These are phyloP conservation scores for Cylindrotheca fusiformis DNA, from an alignment of 108 stramenopile species.

Conservation along the genomic window DNA sequence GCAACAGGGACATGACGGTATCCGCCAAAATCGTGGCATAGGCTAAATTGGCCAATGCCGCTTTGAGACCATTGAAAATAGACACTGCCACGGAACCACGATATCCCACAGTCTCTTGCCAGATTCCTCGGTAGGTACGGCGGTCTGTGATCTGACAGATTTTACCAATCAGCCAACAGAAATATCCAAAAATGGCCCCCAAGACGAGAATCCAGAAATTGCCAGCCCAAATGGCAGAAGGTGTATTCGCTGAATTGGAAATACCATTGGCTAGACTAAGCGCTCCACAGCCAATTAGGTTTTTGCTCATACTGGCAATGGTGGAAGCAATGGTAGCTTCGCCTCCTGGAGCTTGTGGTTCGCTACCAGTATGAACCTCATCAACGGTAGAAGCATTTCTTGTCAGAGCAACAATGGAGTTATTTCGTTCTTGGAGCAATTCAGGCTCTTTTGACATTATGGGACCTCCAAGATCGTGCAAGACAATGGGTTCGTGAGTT, in stretches of 20 bases:
- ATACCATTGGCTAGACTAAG: conserved; percentile 71
- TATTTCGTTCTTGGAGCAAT: no score
- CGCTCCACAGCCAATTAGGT: conserved; percentile 77
- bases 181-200: conserved; percentile 75
- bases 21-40: no score
- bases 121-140: conserved; percentile 65
- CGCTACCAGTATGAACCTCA: no score
- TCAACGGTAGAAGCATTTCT: no score
- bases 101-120: conserved; percentile 52
- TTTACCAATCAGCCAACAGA: conserved; percentile 58
- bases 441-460: no score
- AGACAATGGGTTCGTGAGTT: no score
- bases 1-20: no score
- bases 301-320: conserved; percentile 52
- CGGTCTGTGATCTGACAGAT: conserved; percentile 43
- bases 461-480: no score
- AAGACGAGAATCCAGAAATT: no score
- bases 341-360: no score
- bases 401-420: no score
- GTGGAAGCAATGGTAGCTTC: background rate
- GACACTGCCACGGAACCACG: conserved; percentile 8
- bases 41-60: conserved; percentile 4
- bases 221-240: no score
- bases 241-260: conserved; percentile 7
- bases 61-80: background rate